Base-by-base conservation (phyloP, 257 asterid species). In the Jaltomata sinuosa region DNA sequence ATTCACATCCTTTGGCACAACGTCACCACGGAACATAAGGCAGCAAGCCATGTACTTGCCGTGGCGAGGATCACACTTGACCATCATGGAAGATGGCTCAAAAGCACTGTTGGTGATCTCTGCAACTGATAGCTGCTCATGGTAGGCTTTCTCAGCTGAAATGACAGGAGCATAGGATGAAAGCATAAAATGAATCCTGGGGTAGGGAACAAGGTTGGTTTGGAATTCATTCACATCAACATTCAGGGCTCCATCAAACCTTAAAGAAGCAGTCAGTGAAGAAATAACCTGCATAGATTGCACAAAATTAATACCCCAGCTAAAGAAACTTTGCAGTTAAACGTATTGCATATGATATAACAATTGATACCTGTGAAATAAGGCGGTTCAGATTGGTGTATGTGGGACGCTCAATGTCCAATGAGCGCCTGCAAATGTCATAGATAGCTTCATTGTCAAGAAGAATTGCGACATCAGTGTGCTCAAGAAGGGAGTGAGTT, bases 11-110 rank as follows among this genome's bases (percentile, higher is more conserved):
- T 81, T 85, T 36, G 85, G 87, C 40, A 85, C 87, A 12, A 85
- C 87, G 47, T 85, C 87, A 49, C 87, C 85, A 14, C 87, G 85
- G 83, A 69, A 85, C 87, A 85, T 85, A 45, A 85, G 83, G 87
- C 87, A 85, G 87, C 87, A 85, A 47, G 87, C 85, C 87, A 85
- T 85, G 85, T 85, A 85, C 79, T 85, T 85, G 0, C 87, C 87
- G 2, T 85, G 87, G 0, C 85, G 83, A 57, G 87, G 87, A 69
- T 85, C 87, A 31, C 87, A 85, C 85, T 85, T 85, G 14, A 84
- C 87, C 87, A 85, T 85, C 87, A 85, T 85, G 18, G 87, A 85
- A 53, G 87, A 54, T 42, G 87, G 87, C 82, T 85, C 87, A 81
- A 85, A 85, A 21, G 87, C 87, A 54, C 85, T 85, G 77, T 81